These are phyloP conservation scores for Didymella keratinophila DNA, from an alignment of 2,329 filamentous ascomycete genomes.

Conservation along the genomic window DNA sequence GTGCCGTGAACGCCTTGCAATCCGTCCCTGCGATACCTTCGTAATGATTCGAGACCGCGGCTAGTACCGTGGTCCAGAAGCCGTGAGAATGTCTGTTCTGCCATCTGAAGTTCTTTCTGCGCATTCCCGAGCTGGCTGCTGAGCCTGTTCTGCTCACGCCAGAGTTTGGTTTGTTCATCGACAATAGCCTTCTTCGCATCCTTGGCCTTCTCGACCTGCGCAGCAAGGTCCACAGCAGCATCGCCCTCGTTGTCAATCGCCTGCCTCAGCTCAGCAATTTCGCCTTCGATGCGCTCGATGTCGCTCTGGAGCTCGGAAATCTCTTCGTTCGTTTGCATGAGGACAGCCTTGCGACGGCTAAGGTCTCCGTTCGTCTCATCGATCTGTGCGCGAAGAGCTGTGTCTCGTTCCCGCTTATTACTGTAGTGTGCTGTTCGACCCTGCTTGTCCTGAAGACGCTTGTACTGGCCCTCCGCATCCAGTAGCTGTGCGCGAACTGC, in stretches of 20 bases:
- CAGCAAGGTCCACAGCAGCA: constrained; percentile 74
- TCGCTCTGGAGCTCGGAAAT: constrained; percentile 74
- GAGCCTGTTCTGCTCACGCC: constrained; percentile 88
- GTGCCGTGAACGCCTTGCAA: constrained; percentile 91
- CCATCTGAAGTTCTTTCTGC: constrained; percentile 76
- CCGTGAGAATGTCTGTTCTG: constrained; percentile 78
- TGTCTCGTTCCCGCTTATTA: constrained; percentile 87
- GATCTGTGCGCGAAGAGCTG: constrained; percentile 81
- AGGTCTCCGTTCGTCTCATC: constrained; percentile 79
- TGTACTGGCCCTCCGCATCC: constrained; percentile 75
- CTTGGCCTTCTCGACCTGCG: constrained; percentile 78
- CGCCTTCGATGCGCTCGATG: constrained; percentile 75
- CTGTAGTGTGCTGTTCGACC: constrained; percentile 86
- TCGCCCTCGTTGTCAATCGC: constrained; percentile 81
- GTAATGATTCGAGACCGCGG: constrained; percentile 84
- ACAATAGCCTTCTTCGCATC: constrained; percentile 79
- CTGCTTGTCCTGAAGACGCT: constrained; percentile 90
- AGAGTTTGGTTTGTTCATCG: constrained; percentile 86
- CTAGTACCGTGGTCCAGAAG: constrained; percentile 91
- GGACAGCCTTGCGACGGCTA: constrained; percentile 81
- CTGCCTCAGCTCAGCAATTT: constrained; percentile 73
- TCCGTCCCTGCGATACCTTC: constrained; percentile 79
- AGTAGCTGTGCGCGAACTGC: constrained; percentile 76
- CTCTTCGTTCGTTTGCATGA: constrained; percentile 84
- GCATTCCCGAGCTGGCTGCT: constrained; percentile 79